These are phyloP conservation scores for Curvularia verruculosa DNA, from an alignment of 2,329 filamentous ascomycete genomes.

Conservation along the genomic window DNA sequence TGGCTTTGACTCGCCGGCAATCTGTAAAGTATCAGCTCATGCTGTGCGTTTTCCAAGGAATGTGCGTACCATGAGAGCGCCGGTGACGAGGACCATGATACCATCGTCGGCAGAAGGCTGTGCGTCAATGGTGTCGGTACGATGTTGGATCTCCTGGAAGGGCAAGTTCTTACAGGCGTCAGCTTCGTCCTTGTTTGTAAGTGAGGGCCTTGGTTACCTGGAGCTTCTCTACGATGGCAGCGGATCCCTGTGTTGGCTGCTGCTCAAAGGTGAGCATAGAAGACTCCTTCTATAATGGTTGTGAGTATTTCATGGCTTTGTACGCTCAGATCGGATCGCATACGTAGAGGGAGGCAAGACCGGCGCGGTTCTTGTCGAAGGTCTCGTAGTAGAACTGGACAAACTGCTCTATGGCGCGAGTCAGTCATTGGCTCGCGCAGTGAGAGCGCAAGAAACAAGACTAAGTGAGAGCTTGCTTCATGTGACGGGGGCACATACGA, in stretches of 20 bases:
- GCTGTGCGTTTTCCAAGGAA: not conserved
- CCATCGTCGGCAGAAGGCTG: conserved; percentile 74
- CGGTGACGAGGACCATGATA: conserved; percentile 87
- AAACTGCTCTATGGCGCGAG: conserved; percentile 72
- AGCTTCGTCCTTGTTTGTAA: conserved; percentile 15
- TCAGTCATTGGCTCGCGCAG: conserved; percentile 21
- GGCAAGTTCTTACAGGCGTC: conserved; percentile 67
- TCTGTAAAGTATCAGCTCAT: conserved; percentile 57
- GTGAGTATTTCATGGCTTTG: conserved; percentile 10
- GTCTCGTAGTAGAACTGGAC: conserved; percentile 88
- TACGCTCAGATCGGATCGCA: conserved; percentile 42
- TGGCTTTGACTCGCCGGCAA: conserved; percentile 82
- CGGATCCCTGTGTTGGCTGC: conserved; percentile 66
- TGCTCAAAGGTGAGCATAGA: conserved; percentile 97
- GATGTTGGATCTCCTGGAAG: conserved; percentile 81
- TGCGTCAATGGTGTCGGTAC: conserved; percentile 77
- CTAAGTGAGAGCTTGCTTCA: not conserved
- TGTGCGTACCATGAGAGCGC: conserved; percentile 74
- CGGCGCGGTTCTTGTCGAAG: conserved; percentile 75
- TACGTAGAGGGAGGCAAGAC: conserved; percentile 80
- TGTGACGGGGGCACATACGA: conserved; percentile 13
- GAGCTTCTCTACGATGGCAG: conserved; percentile 79
- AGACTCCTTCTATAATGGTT: conserved; percentile 59
- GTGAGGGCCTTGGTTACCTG: conserved; percentile 60
- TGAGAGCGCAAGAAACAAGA: not conserved